Evolutionary conservation across 768 basidiomycete genomes (phyloP).

Genomic region (Exidia glandulosa): DNA sequence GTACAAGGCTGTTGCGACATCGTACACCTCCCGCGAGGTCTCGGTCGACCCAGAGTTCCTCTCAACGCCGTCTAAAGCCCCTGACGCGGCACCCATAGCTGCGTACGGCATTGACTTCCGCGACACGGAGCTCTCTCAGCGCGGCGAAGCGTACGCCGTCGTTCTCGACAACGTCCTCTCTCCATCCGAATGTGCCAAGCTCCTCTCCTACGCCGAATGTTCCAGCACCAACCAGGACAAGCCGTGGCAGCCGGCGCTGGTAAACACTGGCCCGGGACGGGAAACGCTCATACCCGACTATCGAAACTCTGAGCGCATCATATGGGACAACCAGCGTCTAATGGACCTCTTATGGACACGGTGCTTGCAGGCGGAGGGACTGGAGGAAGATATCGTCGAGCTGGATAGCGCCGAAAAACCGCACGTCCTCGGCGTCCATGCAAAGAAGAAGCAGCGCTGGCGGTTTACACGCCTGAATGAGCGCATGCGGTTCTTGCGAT

Average conservation of each 20-base stretch:
- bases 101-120: background rate
- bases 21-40: background rate
- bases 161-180: slow-evolving; percentile 4
- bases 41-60: background rate
- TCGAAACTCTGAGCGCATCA: slow-evolving; percentile 5
- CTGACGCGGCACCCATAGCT: background rate
- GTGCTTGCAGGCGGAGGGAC: background rate
- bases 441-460: background rate
- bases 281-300: slow-evolving; percentile 1
- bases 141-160: background rate
- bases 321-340: slow-evolving; percentile 4
- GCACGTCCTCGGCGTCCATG: background rate
- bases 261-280: background rate
- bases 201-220: slow-evolving; percentile 1
- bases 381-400: background rate
- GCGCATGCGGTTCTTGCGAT: slow-evolving; percentile 4
- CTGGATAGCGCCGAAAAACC: background rate
- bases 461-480: slow-evolving; percentile 1
- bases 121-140: background rate
- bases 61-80: no score
- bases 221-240: background rate
- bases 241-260: background rate
- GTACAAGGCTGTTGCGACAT: background rate
- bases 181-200: slow-evolving; percentile 1
- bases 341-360: slow-evolving; percentile 1